Evolutionary conservation across 345 rosid species (phyloP).

Genomic region (Hibiscus syriacus): DNA sequence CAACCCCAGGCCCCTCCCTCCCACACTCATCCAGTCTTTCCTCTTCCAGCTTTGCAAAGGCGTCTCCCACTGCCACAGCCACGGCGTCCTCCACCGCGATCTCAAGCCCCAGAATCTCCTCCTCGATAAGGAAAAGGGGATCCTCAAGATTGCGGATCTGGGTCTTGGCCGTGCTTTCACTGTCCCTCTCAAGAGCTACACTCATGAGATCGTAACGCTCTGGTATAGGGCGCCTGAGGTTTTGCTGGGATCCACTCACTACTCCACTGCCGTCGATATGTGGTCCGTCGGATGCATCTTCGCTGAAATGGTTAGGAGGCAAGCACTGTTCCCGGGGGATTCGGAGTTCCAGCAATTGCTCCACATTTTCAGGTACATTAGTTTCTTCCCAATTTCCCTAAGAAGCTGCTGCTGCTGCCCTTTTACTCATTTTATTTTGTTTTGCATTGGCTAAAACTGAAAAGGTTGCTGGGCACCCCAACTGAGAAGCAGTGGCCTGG

Average conservation of each 20-base stretch:
- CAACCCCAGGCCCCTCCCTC: slow-evolving; percentile 53
- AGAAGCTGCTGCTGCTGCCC: background rate
- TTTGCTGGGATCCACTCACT: slow-evolving; percentile 70
- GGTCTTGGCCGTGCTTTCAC: slow-evolving; percentile 89
- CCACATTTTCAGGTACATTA: slow-evolving; percentile 62
- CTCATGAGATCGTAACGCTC: slow-evolving; percentile 90
- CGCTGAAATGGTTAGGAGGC: slow-evolving; percentile 85
- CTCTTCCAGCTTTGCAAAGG: slow-evolving; percentile 89
- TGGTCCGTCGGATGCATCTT: slow-evolving; percentile 99
- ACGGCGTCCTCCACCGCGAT: slow-evolving; percentile 64
- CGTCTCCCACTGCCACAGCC: slow-evolving; percentile 55
- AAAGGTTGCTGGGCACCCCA: slow-evolving; percentile 78
- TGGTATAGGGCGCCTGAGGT: slow-evolving; percentile 97
- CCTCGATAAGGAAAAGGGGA: slow-evolving; percentile 66
- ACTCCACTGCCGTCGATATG: slow-evolving; percentile 82
- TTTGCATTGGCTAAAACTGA: background rate
- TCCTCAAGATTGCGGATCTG: slow-evolving; percentile 83
- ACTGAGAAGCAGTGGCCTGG: slow-evolving; percentile 79
- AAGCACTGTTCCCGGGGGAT: slow-evolving; percentile 87
- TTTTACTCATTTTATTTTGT: background rate
- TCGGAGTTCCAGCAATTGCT: slow-evolving; percentile 92
- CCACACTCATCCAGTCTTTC: slow-evolving; percentile 53
- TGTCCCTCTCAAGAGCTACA: slow-evolving; percentile 85
- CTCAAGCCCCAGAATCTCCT: slow-evolving; percentile 88
- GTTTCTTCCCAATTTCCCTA: background rate